These are phyloP conservation scores for Eragrostis tef DNA, from an alignment of 202 grass and related monocot species.

Conservation along the genomic window DNA sequence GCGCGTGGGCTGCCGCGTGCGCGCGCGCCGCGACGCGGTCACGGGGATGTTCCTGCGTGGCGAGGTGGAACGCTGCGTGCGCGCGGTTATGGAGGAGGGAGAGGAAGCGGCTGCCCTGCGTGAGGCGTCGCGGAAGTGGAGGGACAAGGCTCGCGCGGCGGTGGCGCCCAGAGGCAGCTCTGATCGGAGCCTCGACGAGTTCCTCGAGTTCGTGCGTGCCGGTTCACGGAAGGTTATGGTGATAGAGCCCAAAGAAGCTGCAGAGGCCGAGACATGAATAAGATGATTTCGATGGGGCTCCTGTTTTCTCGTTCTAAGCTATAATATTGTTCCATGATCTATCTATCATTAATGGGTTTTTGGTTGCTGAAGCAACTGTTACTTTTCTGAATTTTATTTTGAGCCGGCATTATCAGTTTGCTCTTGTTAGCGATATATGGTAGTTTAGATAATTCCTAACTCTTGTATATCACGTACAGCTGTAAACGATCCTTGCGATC, in stretches of 20 bases:
- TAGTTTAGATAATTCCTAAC: no score
- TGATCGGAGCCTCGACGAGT: conserved; percentile 59
- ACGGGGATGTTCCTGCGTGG: conserved; percentile 2
- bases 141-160: conserved; percentile 42
- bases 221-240: not conserved
- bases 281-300: no score
- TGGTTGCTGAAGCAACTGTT: no score
- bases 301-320: no score
- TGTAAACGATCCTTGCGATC: no score
- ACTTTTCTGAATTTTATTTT: no score
- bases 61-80: conserved; percentile 59
- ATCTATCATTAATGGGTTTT: no score
- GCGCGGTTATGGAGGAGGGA: conserved; percentile 46
- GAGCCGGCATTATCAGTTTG: no score
- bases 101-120: not conserved
- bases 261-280: conserved; percentile 5
- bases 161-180: conserved; percentile 49
- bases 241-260: not conserved
- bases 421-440: no score
- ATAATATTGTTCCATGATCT: no score
- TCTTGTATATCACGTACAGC: no score
- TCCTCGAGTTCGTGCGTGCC: conserved; percentile 55
- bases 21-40: conserved; percentile 32
- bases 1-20: conserved; percentile 46
- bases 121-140: conserved; percentile 38